Conservation (phyloP, 2,329 filamentous ascomycete genomes). For the Clarireedia hainanense region DNA sequence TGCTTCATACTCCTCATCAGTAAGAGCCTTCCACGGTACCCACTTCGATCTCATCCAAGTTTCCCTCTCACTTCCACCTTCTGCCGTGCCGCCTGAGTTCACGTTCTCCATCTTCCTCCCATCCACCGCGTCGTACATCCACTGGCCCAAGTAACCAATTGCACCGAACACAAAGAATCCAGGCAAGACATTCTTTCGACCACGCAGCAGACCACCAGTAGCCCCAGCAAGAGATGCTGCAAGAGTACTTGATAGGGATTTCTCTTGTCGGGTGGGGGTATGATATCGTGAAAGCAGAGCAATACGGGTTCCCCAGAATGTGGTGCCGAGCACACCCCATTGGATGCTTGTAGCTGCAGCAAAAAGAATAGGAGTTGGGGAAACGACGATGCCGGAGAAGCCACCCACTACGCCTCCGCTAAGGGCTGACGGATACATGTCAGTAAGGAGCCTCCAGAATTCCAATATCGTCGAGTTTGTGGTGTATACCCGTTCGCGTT, state of each 20-base stretch:
- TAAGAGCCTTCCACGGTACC: constrained; percentile 63
- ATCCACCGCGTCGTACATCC: constrained; percentile 44
- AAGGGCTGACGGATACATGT: not conserved
- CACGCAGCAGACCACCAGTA: constrained; percentile 52
- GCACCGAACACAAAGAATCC: constrained; percentile 51
- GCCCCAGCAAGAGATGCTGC: constrained; percentile 64
- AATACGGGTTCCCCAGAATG: constrained; percentile 55
- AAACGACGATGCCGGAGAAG: constrained; percentile 62
- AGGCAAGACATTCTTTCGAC: constrained; percentile 47
- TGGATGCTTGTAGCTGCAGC: constrained; percentile 66
- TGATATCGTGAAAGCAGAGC: constrained; percentile 40
- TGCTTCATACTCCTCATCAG: constrained; percentile 63
- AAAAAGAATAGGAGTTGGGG: constrained; percentile 60
- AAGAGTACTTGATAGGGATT: constrained; percentile 57
- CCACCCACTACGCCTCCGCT: constrained; percentile 59
- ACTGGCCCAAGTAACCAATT: constrained; percentile 49
- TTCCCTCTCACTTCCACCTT: constrained; percentile 22
- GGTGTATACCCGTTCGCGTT: not conserved
- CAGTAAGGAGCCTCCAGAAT: no score
- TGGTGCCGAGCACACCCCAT: constrained; percentile 71
- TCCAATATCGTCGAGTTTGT: not conserved
- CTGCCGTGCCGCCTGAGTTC: constrained; percentile 25
- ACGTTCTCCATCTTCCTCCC: constrained; percentile 22
- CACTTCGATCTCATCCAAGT: constrained; percentile 51
- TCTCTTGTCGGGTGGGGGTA: constrained; percentile 46